These are phyloP conservation scores for Venturia effusa DNA, from an alignment of 2,329 filamentous ascomycete species.

Conservation along the genomic window DNA sequence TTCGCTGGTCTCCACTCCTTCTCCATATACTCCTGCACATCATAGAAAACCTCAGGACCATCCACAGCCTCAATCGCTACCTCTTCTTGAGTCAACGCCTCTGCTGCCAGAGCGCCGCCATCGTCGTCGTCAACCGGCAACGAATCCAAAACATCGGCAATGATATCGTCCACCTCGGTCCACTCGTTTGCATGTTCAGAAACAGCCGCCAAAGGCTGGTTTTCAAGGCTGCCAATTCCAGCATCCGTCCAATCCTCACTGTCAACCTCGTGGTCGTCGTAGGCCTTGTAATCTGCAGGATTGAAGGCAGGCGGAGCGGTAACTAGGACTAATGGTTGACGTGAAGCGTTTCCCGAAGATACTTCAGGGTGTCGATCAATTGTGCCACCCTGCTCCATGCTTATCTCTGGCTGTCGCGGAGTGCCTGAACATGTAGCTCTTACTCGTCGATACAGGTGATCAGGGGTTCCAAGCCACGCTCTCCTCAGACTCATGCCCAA, in stretches of 20 bases:
- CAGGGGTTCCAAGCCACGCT: conserved; percentile 33
- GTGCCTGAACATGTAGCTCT: background rate
- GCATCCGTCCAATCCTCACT: background rate
- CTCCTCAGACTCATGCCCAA: conserved; percentile 54
- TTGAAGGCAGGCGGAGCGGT: background rate
- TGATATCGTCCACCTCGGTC: background rate
- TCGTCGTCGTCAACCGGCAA: background rate
- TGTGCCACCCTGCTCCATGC: background rate
- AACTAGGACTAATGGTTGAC: background rate
- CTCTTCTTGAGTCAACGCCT: background rate
- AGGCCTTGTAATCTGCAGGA: background rate
- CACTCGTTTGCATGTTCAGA: background rate
- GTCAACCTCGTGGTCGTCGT: background rate
- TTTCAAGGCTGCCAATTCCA: background rate
- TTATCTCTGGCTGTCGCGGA: background rate
- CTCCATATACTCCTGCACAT: background rate
- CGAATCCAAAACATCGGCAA: background rate
- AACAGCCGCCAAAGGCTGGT: background rate
- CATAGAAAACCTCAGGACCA: background rate
- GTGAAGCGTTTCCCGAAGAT: background rate
- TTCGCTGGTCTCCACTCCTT: background rate
- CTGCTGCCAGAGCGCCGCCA: background rate
- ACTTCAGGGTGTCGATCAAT: background rate
- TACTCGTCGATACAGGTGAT: background rate
- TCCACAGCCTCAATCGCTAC: background rate